These are phyloP conservation scores for Eucalyptus globulus DNA, from an alignment of 345 rosid species.

Conservation along the genomic window DNA sequence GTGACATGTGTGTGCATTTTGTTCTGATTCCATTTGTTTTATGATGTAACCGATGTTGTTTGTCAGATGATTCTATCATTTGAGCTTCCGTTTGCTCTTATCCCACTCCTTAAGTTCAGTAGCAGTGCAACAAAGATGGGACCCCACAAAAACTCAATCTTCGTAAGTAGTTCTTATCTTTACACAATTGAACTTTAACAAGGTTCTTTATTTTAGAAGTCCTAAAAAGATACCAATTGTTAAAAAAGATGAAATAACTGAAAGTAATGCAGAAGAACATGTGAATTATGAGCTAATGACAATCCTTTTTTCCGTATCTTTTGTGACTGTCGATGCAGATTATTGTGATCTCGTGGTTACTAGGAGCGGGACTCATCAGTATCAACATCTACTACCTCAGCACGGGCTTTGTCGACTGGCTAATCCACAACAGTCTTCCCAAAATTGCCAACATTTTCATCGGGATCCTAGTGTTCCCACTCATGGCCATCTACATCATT, in stretches of 20 bases:
- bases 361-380: slow-evolving; percentile 37
- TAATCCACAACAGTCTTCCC: slow-evolving; percentile 27
- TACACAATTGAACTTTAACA: not conserved
- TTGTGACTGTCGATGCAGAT: slow-evolving; percentile 12
- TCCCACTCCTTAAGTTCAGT: slow-evolving; percentile 70
- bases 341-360: slow-evolving; percentile 44
- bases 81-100: slow-evolving; percentile 62
- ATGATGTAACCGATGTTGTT: not conserved
- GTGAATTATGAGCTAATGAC: not conserved
- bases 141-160: slow-evolving; percentile 49
- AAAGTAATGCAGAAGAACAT: not conserved
- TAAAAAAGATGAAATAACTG: not conserved
- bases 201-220: not conserved
- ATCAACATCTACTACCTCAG: slow-evolving; percentile 49
- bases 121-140: slow-evolving; percentile 63
- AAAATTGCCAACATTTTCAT: slow-evolving; percentile 27
- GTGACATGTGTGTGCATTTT: not conserved
- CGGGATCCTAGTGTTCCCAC: slow-evolving; percentile 41
- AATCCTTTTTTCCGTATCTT: not conserved
- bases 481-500: slow-evolving; percentile 32
- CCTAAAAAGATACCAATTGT: not conserved
- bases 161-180: not conserved
- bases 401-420: slow-evolving; percentile 42
- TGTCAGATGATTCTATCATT: slow-evolving; percentile 67
- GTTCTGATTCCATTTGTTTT: not conserved